A percentile compares a stretch with the other conserved stretches of the same genome.
These are phyloP conservation scores for Teratosphaeria destructans DNA, from an alignment of 2,329 filamentous ascomycete species.

Conservation along the genomic window DNA sequence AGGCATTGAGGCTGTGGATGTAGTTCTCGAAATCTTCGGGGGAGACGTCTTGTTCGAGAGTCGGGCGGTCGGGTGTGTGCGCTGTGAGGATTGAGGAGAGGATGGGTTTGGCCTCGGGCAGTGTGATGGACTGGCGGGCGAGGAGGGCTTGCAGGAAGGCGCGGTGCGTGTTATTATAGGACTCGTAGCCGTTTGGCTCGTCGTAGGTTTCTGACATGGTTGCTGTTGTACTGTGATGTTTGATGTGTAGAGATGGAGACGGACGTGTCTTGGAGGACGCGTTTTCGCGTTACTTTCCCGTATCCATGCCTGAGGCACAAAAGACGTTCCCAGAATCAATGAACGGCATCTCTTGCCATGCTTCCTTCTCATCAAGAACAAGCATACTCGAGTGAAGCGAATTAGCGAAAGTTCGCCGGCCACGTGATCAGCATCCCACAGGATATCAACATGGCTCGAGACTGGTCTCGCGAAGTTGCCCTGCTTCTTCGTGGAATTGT, in stretches of 20 bases:
- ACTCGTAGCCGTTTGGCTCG: background rate
- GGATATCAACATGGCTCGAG: no score
- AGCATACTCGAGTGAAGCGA: no score
- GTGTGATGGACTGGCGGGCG: conserved; percentile 65
- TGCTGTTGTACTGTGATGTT: background rate
- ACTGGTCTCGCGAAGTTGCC: no score
- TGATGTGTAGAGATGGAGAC: background rate
- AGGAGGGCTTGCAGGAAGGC: conserved; percentile 88
- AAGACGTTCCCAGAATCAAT: background rate
- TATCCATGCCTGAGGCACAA: background rate
- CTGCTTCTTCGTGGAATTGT: no score
- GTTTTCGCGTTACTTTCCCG: background rate
- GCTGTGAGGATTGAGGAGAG: conserved; percentile 66
- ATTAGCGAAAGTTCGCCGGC: no score
- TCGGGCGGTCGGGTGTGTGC: conserved; percentile 37
- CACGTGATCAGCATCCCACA: no score
- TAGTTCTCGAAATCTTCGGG: conserved; percentile 57
- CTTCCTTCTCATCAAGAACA: no score
- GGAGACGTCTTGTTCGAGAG: conserved; percentile 54
- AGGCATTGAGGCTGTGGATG: conserved; percentile 59
- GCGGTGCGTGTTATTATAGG: conserved; percentile 59
- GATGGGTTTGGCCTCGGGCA: conserved; percentile 60
- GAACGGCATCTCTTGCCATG: no score
- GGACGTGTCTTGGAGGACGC: background rate
- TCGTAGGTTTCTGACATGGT: background rate